Evolutionary conservation across 2,329 filamentous ascomycete species (phyloP).

Genomic region (Capronia americana): DNA sequence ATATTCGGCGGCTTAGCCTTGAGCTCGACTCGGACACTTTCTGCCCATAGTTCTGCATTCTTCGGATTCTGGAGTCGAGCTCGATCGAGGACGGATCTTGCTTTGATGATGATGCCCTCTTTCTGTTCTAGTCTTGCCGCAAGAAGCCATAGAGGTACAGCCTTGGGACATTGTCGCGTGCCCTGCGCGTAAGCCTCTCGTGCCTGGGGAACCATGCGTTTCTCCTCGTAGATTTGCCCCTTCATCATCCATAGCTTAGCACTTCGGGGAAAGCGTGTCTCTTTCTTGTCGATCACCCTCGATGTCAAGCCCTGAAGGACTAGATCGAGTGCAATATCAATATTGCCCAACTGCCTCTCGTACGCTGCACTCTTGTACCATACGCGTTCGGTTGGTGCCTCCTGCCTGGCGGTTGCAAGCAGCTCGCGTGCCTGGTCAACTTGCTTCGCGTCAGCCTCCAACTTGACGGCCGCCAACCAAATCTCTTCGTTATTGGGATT

Average conservation of each 20-base stretch:
- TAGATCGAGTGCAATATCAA: slow-evolving; percentile 82
- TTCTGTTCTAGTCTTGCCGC: slow-evolving; percentile 87
- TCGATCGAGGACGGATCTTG: slow-evolving; percentile 89
- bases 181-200: slow-evolving; percentile 88
- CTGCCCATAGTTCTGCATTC: slow-evolving; percentile 83
- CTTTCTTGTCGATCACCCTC: slow-evolving; percentile 41
- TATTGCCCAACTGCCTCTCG: slow-evolving; percentile 81
- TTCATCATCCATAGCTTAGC: slow-evolving; percentile 99
- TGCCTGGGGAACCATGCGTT: slow-evolving; percentile 79
- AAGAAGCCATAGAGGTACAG: slow-evolving; percentile 87
- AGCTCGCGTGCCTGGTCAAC: slow-evolving; percentile 82
- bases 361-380: slow-evolving; percentile 97
- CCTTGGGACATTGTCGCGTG: slow-evolving; percentile 82
- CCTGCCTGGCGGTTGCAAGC: slow-evolving; percentile 79
- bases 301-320: slow-evolving; percentile 71
- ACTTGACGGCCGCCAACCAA: slow-evolving; percentile 93
- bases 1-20: slow-evolving; percentile 74
- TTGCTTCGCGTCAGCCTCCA: slow-evolving; percentile 88
- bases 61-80: slow-evolving; percentile 88
- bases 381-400: slow-evolving; percentile 92
- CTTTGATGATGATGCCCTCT: slow-evolving; percentile 83
- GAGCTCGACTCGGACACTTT: slow-evolving; percentile 91
- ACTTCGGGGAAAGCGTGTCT: slow-evolving; percentile 83
- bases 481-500: slow-evolving; percentile 98
- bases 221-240: slow-evolving; percentile 91